These are phyloP conservation scores for Rhizopogon roseolus DNA, from an alignment of 768 basidiomycete genomes.

Conservation along the genomic window DNA sequence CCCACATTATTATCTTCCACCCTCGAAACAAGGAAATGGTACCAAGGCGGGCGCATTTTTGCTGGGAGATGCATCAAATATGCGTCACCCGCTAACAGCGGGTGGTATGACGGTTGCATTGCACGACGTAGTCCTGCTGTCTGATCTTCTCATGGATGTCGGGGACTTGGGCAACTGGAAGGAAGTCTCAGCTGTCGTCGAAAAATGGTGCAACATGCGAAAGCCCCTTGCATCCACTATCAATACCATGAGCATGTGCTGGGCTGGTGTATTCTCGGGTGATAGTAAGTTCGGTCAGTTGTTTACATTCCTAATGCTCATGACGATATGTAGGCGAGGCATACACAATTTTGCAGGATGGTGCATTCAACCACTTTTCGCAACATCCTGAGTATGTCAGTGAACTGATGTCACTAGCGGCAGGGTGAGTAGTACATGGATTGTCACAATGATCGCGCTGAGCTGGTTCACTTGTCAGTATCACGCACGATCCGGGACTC, in stretches of 20 bases:
- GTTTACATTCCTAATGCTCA: background rate
- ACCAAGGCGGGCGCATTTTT: conserved; percentile 65
- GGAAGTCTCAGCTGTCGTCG: conserved; percentile 41
- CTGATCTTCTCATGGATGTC: conserved; percentile 49
- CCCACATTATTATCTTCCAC: conserved; percentile 88
- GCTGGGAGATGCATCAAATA: conserved; percentile 91
- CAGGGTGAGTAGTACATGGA: background rate
- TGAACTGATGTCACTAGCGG: background rate
- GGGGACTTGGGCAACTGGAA: conserved; percentile 38
- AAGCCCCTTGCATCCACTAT: conserved; percentile 76
- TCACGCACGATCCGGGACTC: background rate
- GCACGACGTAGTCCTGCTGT: conserved; percentile 69
- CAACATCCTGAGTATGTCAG: background rate
- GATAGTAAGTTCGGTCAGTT: conserved; percentile 53
- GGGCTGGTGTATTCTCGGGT: conserved; percentile 87
- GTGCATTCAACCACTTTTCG: background rate
- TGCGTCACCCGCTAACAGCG: conserved; percentile 93
- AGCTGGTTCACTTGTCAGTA: background rate
- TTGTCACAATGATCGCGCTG: background rate
- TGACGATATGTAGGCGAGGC: background rate
- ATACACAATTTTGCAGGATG: background rate
- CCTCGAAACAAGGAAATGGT: conserved; percentile 52
- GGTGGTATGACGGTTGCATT: conserved; percentile 95
- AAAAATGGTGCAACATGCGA: conserved; percentile 76
- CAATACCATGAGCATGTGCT: conserved; percentile 82